phyloP scores from a whole-genome alignment of 202 grass and related monocot species.

The Dendrocalamus latiflorus region DNA sequence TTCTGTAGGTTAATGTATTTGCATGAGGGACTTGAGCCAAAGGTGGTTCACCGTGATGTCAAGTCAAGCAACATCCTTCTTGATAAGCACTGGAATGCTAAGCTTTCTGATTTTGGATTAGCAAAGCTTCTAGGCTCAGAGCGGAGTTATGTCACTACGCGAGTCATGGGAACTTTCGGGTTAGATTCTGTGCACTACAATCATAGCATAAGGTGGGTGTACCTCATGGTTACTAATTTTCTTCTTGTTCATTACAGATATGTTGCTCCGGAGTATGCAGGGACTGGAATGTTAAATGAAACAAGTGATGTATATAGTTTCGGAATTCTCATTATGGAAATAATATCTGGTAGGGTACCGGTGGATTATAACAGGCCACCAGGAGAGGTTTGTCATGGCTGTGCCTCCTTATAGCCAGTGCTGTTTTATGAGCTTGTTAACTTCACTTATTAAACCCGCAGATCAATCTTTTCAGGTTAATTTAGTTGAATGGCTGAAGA shows the following conservation, averaged over 20 bases:
- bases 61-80: slow-evolving; percentile 94
- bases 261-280: slow-evolving; percentile 91
- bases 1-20: slow-evolving; percentile 76
- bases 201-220: not conserved
- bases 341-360: slow-evolving; percentile 70
- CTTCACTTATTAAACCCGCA: not conserved
- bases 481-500: slow-evolving; percentile 94
- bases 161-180: slow-evolving; percentile 99
- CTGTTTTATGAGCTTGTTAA: slow-evolving; percentile 1
- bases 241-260: slow-evolving; percentile 45
- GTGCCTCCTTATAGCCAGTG: not conserved
- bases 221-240: not conserved
- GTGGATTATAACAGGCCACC: slow-evolving; percentile 88
- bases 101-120: slow-evolving; percentile 90
- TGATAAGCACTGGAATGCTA: slow-evolving; percentile 78
- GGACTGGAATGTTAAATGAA: slow-evolving; percentile 95
- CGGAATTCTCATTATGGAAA: slow-evolving; percentile 94
- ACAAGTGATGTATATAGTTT: slow-evolving; percentile 96
- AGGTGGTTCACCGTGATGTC: slow-evolving; percentile 92
- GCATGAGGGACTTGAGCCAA: slow-evolving; percentile 93
- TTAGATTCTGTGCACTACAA: slow-evolving; percentile 31
- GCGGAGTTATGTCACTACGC: slow-evolving; percentile 73
- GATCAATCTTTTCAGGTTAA: slow-evolving; percentile 50
- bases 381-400: slow-evolving; percentile 54
- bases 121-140: slow-evolving; percentile 81